Conservation (phyloP, 495 filamentous ascomycete species). For the Neurospora africana region DNA sequence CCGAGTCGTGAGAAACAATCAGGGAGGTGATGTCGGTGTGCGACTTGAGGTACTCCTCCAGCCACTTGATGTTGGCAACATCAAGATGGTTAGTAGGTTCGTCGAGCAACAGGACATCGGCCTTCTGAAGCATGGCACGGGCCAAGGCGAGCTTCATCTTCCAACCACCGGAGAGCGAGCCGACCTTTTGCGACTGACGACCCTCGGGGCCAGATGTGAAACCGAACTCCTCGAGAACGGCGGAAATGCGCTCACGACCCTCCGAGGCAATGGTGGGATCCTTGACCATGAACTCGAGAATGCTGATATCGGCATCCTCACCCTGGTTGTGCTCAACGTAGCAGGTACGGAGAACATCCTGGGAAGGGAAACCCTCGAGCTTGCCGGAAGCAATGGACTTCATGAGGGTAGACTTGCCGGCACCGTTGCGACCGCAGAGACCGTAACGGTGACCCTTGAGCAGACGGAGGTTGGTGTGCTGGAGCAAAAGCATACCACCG, state of each 20-base stretch:
- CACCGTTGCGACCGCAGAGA: constrained; percentile 91
- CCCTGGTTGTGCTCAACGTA: constrained; percentile 99
- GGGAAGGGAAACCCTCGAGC: constrained; percentile 91
- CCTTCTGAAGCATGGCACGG: constrained; percentile 90
- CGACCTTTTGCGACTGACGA: constrained; percentile 75
- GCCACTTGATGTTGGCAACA: constrained; percentile 90
- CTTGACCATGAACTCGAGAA: constrained; percentile 80
- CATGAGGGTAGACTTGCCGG: constrained; percentile 98
- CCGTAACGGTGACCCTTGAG: constrained; percentile 96
- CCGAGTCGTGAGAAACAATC: constrained; percentile 97
- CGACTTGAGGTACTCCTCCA: constrained; percentile 86
- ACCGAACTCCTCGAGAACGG: constrained; percentile 80
- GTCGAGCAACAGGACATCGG: constrained; percentile 91
- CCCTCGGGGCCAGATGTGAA: constrained; percentile 87
- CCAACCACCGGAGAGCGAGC: constrained; percentile 97
- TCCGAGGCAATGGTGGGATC: constrained; percentile 71
- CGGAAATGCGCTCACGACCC: constrained; percentile 66
- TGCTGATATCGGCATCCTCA: constrained; percentile 90
- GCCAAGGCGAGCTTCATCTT: constrained; percentile 99
- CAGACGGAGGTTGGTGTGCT: constrained; percentile 88
- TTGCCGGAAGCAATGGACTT: constrained; percentile 90
- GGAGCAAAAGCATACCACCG: constrained; percentile 94
- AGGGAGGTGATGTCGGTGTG: constrained; percentile 95
- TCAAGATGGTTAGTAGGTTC: constrained; percentile 99
- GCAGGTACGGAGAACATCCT: constrained; percentile 83